A percentile compares a stretch with the other conserved stretches of the same genome.
Evolutionary conservation across 495 filamentous ascomycete genomes (phyloP).

Genomic region (Talaromyces thailandensis): DNA sequence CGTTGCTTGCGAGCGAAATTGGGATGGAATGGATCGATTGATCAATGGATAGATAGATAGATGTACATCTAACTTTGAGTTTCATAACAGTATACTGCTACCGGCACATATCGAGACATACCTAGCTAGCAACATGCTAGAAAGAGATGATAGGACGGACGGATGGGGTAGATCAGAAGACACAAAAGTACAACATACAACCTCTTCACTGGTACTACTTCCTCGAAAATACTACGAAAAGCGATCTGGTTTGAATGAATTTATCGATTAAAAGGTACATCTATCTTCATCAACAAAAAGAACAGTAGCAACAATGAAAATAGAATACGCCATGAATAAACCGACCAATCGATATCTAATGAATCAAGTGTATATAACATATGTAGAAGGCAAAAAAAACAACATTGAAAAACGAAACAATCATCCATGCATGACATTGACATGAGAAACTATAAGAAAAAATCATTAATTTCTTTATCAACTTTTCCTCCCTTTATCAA

Average conservation of each 20-base stretch:
- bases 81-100: not conserved
- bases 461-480: constrained; percentile 9
- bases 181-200: too few relatives aligned
- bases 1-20: not conserved
- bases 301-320: not conserved
- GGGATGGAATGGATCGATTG: too few relatives aligned
- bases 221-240: too few relatives aligned
- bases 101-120: not conserved
- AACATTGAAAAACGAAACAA: too few relatives aligned
- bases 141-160: too few relatives aligned
- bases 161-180: too few relatives aligned
- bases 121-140: not conserved
- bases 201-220: not conserved
- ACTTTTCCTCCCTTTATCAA: constrained; percentile 16
- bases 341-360: not conserved
- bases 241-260: not conserved
- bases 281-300: not conserved
- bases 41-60: not conserved
- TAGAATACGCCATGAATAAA: not conserved
- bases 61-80: not conserved
- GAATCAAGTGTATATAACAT: not conserved
- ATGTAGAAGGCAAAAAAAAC: not conserved
- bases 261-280: not conserved
- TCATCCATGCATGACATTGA: not conserved
- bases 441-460: not conserved